Evolutionary conservation across 805 yeast species (phyloP).

Genomic region (Wickerhamomyces rabaulensis): DNA sequence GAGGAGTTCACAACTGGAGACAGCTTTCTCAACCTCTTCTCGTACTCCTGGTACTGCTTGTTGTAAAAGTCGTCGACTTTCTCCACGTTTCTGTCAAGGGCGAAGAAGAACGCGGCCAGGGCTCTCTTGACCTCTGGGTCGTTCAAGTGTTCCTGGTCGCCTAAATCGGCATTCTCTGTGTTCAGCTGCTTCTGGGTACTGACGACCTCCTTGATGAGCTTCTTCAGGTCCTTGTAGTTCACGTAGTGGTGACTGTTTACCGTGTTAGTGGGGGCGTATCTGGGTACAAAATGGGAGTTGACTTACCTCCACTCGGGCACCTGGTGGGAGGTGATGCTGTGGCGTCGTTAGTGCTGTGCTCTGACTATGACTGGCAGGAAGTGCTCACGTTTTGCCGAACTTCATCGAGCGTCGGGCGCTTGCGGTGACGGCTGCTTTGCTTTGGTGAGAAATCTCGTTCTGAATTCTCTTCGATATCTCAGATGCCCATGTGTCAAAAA

Average conservation of each 20-base stretch:
- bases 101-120: constrained; percentile 65
- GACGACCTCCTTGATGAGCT: constrained; percentile 64
- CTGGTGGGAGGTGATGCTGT: constrained; percentile 64
- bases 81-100: constrained; percentile 77
- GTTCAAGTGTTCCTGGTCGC: constrained; percentile 24
- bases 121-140: constrained; percentile 39
- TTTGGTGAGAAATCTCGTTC: no score
- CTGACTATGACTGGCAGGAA: not conserved
- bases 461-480: no score
- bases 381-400: constrained; percentile 19
- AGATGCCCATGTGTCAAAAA: no score
- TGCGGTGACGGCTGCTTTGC: no score
- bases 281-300: not conserved
- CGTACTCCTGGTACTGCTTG: constrained; percentile 67
- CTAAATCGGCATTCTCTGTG: constrained; percentile 11
- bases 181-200: constrained; percentile 32
- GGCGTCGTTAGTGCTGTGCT: not conserved
- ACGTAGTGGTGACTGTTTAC: constrained; percentile 50
- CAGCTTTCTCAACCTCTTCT: constrained; percentile 54
- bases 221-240: constrained; percentile 81
- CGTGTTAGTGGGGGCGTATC: constrained; percentile 15
- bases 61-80: constrained; percentile 76
- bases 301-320: constrained; percentile 77
- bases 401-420: constrained; percentile 11
- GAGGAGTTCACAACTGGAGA: constrained; percentile 28